These are phyloP conservation scores for Fusarium sp. DNA, from an alignment of 2,329 filamentous ascomycete species.

Conservation along the genomic window DNA sequence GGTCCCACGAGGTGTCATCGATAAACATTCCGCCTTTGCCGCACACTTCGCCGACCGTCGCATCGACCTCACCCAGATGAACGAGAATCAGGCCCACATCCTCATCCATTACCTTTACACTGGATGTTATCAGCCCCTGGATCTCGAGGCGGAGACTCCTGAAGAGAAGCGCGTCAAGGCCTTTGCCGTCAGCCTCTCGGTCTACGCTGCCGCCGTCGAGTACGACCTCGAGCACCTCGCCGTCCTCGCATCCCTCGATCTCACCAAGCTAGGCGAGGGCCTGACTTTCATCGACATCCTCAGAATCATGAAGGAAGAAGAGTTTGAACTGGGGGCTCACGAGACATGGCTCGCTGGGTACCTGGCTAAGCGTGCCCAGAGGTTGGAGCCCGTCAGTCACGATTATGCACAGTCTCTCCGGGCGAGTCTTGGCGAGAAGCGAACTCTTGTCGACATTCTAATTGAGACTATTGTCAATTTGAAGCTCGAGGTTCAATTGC, in stretches of 20 bases:
- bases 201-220: not conserved
- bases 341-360: not conserved
- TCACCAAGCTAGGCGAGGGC: not conserved
- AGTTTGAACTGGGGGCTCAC: not conserved
- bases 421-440: not conserved
- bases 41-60: not conserved
- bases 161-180: not conserved
- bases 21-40: not conserved
- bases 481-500: not conserved
- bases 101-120: constrained; percentile 3
- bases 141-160: not conserved
- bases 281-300: not conserved
- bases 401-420: not conserved
- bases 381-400: not conserved
- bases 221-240: not conserved
- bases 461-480: not conserved
- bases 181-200: not conserved
- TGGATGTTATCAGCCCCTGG: not conserved
- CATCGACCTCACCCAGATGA: not conserved
- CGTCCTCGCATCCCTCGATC: not conserved
- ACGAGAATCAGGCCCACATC: not conserved
- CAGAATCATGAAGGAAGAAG: not conserved
- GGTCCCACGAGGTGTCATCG: not conserved
- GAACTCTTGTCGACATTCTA: not conserved
- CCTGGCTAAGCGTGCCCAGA: not conserved